phyloP scores from a whole-genome alignment of 2,329 filamentous ascomycete genomes.

The Shiraia bambusicola region DNA sequence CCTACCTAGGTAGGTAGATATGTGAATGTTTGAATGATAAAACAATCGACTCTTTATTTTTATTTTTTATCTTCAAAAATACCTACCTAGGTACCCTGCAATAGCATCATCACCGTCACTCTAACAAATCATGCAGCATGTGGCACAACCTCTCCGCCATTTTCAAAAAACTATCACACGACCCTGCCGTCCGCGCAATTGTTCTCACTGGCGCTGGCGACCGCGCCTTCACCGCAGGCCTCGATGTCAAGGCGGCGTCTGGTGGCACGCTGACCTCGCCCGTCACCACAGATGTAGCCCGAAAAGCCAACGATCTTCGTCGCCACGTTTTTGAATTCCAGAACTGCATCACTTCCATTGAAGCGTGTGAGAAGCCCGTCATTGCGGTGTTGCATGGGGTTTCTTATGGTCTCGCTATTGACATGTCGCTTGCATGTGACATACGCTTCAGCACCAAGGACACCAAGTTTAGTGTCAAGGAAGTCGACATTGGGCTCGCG shows the following conservation, averaged over 20 bases:
- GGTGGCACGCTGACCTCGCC: slow-evolving; percentile 50
- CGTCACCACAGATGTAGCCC: slow-evolving; percentile 58
- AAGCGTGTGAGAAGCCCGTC: slow-evolving; percentile 78
- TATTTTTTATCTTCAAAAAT: no score
- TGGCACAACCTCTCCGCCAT: slow-evolving; percentile 77
- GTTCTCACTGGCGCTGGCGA: slow-evolving; percentile 80
- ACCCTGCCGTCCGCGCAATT: slow-evolving; percentile 72
- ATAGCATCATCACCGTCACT: no score
- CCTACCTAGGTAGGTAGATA: not conserved
- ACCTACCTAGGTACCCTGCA: no score
- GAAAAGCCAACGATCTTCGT: slow-evolving; percentile 56
- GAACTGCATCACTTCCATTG: slow-evolving; percentile 70
- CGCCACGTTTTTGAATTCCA: slow-evolving; percentile 80
- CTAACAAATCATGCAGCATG: no score
- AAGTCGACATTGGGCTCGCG: slow-evolving; percentile 79
- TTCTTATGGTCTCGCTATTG: slow-evolving; percentile 43
- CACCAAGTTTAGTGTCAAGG: slow-evolving; percentile 70
- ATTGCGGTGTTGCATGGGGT: slow-evolving; percentile 42
- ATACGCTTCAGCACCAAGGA: slow-evolving; percentile 65
- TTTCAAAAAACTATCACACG: slow-evolving; percentile 70
- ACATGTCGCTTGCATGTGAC: slow-evolving; percentile 67
- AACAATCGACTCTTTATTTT: no score
- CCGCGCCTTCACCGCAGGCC: slow-evolving; percentile 79
- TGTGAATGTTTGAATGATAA: no score
- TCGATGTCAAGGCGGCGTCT: slow-evolving; percentile 75